These are phyloP conservation scores for Tubosaeta brunneosetosa DNA, from an alignment of 768 basidiomycete genomes.

Conservation along the genomic window DNA sequence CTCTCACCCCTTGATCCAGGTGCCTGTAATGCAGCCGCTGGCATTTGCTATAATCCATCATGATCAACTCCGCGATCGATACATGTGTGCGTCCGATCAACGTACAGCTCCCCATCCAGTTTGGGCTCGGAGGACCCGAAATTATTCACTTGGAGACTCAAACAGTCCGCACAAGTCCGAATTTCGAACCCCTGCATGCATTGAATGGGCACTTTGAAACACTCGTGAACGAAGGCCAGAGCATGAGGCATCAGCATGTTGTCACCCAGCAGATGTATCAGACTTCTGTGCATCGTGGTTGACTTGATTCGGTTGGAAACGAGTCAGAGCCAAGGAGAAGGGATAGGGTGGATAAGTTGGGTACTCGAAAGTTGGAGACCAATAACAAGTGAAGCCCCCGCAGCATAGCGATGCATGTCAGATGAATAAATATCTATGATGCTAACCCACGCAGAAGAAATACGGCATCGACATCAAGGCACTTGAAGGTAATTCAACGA, in stretches of 20 bases:
- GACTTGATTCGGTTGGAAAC: neutral
- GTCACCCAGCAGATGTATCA: neutral
- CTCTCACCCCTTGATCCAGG: neutral
- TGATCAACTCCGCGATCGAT: neutral
- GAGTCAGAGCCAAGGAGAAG: no score
- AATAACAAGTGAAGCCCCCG: no score
- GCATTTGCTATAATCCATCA: neutral
- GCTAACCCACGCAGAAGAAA: no score
- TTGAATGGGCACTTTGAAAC: no score
- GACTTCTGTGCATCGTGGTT: neutral
- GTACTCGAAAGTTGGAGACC: no score
- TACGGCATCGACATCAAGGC: constrained; percentile 2
- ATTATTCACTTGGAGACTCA: neutral
- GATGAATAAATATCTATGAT: no score
- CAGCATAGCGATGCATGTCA: no score
- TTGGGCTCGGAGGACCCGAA: neutral
- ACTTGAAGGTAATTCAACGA: constrained; percentile 6
- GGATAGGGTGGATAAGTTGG: no score
- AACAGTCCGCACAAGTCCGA: neutral
- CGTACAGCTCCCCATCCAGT: neutral
- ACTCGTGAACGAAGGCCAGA: neutral
- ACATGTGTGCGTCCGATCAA: neutral
- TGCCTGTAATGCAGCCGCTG: neutral
- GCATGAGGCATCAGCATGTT: neutral
- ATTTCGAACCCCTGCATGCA: neutral